Conservation (phyloP, 768 basidiomycete species). For the Suillus weaverae region DNA sequence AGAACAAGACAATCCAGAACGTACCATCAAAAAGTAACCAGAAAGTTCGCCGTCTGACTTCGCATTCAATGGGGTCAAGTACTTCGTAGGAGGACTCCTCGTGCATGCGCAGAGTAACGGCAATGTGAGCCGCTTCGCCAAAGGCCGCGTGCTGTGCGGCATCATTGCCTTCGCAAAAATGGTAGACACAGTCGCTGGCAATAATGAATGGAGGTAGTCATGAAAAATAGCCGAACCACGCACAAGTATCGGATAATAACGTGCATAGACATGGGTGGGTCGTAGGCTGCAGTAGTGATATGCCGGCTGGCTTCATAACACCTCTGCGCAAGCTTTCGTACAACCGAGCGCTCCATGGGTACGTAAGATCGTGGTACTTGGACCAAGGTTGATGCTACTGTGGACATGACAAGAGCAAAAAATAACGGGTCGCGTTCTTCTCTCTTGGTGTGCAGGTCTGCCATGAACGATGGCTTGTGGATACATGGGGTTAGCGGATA, state of each 20-base stretch:
- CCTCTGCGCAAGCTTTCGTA: constrained; percentile 79
- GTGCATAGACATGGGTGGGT: constrained; percentile 81
- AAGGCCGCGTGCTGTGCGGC: constrained; percentile 87
- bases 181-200: constrained; percentile 76
- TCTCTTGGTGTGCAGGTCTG: constrained; percentile 75
- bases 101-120: constrained; percentile 80
- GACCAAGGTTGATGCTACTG: constrained; percentile 82
- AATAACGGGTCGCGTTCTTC: constrained; percentile 90
- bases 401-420: constrained; percentile 88
- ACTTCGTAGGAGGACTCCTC: constrained; percentile 83
- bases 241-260: constrained; percentile 90
- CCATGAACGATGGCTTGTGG: constrained; percentile 90
- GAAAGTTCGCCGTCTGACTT: constrained; percentile 82
- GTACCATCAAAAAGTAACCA: constrained; percentile 88
- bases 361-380: constrained; percentile 88
- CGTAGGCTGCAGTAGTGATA: constrained; percentile 77
- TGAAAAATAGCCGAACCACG: constrained; percentile 29
- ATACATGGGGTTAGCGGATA: constrained; percentile 89
- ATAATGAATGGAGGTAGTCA: constrained; percentile 11
- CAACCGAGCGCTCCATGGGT: constrained; percentile 81
- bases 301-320: constrained; percentile 83
- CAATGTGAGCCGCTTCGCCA: constrained; percentile 83
- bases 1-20: constrained; percentile 22
- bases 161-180: constrained; percentile 87
- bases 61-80: constrained; percentile 84